These are phyloP conservation scores for Saccharomycopsis hybrid DNA, from an alignment of 1,139 yeast species.

Conservation along the genomic window DNA sequence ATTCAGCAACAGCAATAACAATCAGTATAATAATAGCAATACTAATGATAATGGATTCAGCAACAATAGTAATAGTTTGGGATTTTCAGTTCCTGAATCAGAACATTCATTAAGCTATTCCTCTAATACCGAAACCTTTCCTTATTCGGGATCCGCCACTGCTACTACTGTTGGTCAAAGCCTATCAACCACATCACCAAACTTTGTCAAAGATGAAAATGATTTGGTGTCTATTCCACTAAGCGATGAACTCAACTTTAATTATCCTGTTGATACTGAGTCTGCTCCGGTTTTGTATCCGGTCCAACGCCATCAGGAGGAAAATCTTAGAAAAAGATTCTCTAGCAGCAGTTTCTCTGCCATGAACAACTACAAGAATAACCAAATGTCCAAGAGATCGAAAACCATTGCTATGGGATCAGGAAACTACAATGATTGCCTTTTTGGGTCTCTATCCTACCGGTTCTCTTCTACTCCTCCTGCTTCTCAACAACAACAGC, in stretches of 20 bases:
- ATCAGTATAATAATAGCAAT: background rate
- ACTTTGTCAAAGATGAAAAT: background rate
- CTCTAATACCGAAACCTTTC: background rate
- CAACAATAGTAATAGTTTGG: background rate
- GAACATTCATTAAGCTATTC: background rate
- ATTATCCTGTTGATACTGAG: background rate
- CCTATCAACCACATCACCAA: background rate
- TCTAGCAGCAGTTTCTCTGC: background rate
- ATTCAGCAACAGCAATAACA: background rate
- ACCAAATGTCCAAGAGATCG: constrained; percentile 2
- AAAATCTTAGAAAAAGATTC: too few species aligned
- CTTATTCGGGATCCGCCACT: background rate
- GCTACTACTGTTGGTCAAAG: background rate
- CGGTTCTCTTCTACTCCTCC: background rate
- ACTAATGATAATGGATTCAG: too few species aligned
- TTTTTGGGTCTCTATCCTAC: background rate
- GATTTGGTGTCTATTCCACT: background rate
- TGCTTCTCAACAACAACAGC: background rate
- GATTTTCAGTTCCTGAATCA: background rate
- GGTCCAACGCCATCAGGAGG: too few species aligned
- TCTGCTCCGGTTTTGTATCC: too few species aligned
- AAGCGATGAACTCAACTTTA: background rate
- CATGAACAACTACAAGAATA: background rate
- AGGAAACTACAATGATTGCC: background rate
- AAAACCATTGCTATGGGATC: constrained; percentile 2